Base-by-base conservation (phyloP, 129 eudicot species). In the Mikania micrantha region DNA sequence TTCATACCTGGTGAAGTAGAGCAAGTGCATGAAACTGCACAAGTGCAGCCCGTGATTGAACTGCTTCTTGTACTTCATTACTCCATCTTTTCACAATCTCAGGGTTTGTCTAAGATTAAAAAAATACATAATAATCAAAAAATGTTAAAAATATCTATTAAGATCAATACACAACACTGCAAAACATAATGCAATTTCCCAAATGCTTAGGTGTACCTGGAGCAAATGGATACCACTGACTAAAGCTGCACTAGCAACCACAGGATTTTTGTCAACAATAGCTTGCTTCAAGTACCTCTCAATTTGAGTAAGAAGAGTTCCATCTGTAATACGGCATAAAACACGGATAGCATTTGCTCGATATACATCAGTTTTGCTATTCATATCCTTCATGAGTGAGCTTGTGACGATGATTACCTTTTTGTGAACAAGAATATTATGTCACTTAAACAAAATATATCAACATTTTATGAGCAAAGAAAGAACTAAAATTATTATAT, bases 241-340 rank as follows among this genome's bases (percentile, higher is more conserved):
- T 70, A 92, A 80, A 68, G 98, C 98, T 20, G 98, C 98, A 82
- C 98, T 92, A 31, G 96, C 95, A 74, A 92, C 98, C 9, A 92
- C 91, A 17, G 98, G 98, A 66, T 88, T 92, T 81, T 92, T 92
- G 85, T 92, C 98, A 41, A 88, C 96, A 50, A 88, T 82, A 36
- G 98, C 98, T 82, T 92, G 96, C 75, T 92, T 92, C 72, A 92
- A 74, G 84, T 88, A 92, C 79, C 97, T 88, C 82, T 91, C 97
- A 24, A 91, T 91, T 80, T 92, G 98, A 41, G 98, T 88, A 25
- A 88, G 83, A 72, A 88, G 95, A 21, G 95, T 88, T 49, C 91
- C 96, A 82, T 92, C 96, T 0, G 87, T 92, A 69, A 92, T 92
- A 27, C 91, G 85, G 49, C 98, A 88, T n/a, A 92, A 94, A 47